phyloP scores from a whole-genome alignment of 176 grass and related monocot genomes.

The Oropetium thomaeum region DNA sequence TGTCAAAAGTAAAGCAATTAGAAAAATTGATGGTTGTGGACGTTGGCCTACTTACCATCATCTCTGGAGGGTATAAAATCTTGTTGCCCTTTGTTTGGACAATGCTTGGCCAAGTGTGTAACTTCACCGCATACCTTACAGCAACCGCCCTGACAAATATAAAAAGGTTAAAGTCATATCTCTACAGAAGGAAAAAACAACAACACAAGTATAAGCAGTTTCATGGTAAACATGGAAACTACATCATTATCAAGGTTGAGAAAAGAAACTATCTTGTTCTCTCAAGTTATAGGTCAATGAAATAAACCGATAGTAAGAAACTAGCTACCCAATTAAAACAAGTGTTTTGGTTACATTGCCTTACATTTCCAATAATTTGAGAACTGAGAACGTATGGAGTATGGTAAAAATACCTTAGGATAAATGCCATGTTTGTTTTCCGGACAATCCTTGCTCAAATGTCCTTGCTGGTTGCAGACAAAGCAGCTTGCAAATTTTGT shows the following conservation, averaged over 20 bases:
- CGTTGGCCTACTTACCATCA: conserved; percentile 30
- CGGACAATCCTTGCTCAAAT: conserved; percentile 87
- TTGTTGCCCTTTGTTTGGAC: conserved; percentile 59
- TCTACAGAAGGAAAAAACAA: not conserved
- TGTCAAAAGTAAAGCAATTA: conserved; percentile 17
- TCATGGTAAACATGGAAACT: not conserved
- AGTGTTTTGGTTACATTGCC: not conserved
- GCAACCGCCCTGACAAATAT: conserved; percentile 71
- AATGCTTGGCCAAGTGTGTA: conserved; percentile 87
- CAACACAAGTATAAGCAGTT: conserved; percentile 6
- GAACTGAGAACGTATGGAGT: not conserved
- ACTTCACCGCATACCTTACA: conserved; percentile 94
- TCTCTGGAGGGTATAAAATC: conserved; percentile 30
- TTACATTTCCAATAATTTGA: not conserved
- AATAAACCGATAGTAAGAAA: not conserved
- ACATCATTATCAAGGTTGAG: not conserved
- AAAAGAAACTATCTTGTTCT: not conserved
- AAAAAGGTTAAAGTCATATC: not conserved
- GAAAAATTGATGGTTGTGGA: not conserved
- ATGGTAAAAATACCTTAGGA: conserved; percentile 69
- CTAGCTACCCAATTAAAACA: not conserved
- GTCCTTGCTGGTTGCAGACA: conserved; percentile 79
- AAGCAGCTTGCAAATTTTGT: conserved; percentile 93
- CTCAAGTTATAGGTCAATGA: not conserved
- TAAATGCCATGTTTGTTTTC: conserved; percentile 86